Conservation (phyloP, 441 rosid genomes). For the Adansonia madagascariensis region DNA sequence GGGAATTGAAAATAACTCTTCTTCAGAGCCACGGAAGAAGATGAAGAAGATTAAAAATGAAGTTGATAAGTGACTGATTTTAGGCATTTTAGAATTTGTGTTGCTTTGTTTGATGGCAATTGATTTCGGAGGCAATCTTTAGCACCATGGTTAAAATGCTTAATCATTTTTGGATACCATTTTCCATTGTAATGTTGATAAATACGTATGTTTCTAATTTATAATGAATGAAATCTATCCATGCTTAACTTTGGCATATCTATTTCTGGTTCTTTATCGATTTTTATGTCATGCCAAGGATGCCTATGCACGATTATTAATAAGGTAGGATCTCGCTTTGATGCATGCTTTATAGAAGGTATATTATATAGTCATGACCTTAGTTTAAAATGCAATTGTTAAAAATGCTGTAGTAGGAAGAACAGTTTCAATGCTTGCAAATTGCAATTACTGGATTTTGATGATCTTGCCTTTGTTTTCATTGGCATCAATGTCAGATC, state of each 20-base stretch:
- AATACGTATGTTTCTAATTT: conserved; percentile 19
- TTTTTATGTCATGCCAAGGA: not conserved
- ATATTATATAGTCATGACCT: not conserved
- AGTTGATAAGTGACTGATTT: conserved; percentile 15
- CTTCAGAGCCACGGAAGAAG: conserved; percentile 23
- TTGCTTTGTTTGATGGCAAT: conserved; percentile 16
- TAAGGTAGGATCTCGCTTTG: not conserved
- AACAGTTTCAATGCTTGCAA: not conserved
- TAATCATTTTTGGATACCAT: conserved; percentile 10
- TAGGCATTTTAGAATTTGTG: not conserved
- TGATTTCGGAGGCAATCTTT: conserved; percentile 6
- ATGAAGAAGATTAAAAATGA: conserved; percentile 13
- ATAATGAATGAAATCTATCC: conserved; percentile 2
- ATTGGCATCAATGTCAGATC: not conserved
- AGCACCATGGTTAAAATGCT: not conserved
- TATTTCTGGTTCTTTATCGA: not conserved
- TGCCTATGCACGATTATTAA: not conserved
- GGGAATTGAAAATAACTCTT: conserved; percentile 21
- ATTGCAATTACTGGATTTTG: not conserved
- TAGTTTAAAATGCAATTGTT: not conserved
- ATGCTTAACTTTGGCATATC: not conserved
- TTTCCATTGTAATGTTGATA: conserved; percentile 14
- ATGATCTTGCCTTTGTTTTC: not conserved
- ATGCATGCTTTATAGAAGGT: not conserved
- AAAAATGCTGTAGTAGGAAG: not conserved